Base-by-base conservation (phyloP, 805 yeast species). In the Candida odintsovae region DNA sequence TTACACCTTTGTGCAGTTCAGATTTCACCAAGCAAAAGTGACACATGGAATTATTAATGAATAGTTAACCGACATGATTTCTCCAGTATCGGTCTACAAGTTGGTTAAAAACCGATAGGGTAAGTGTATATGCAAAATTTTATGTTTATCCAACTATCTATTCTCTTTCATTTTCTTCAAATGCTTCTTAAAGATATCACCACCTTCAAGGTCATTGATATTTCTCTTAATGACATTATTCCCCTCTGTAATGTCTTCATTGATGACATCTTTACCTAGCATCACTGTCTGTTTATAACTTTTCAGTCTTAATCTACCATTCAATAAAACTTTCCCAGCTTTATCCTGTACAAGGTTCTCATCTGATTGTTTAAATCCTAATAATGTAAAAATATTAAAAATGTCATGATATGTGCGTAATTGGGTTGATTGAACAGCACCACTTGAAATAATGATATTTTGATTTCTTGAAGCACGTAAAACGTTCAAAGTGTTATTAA, bases 361-460 rank as follows among this genome's bases (percentile, higher is more conserved):
- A 55, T 75, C 76, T 6, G 53, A 49, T 42, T 73, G 66, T 50
- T 83, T 82, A 38, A 94, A 72, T 0, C 96, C 97, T 54, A 92
- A 68, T 10, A 86, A 66, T 35, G 75, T 70, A 29, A 86, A 66
- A 41, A 94, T 66, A 48, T 82, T 85, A 13, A 78, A 70, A 7
- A 88, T 75, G 57, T 94, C 96, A 40, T 75, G 70, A 35, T 80
- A 77, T 26, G 81, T 77, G 51, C 98, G 70, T n/a, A 80, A 66
- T 38, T 79, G 80, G 28, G 79, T 61, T 2, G 84, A 72, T 25
- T 66, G 61, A 3, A 56, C 48, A 0, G 94, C 87, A 3, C 96
- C 97, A 57, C 92, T 80, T 12, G 92, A 78, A 6, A 89, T 71
- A 2, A 94, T 73, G 16, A 94, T 59, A 0, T 97, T 97, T 38